These are phyloP conservation scores for Coemansia aciculifera DNA, from an alignment of 192 early-diverging fungal genomes.

Conservation along the genomic window DNA sequence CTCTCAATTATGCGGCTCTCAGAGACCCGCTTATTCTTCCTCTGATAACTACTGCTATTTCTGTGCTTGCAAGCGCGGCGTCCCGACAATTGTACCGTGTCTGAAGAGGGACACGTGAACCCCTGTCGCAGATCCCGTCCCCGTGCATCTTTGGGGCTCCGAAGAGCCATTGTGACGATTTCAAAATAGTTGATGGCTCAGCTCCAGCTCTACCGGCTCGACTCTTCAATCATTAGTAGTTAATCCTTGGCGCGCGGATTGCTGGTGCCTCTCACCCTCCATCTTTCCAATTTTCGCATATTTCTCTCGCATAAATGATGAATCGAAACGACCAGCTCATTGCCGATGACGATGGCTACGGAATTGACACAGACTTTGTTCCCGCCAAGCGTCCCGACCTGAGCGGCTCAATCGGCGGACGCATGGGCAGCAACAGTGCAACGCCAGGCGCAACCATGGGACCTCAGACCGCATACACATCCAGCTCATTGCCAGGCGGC, in stretches of 20 bases:
- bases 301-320: slow-evolving; percentile 12
- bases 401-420: slow-evolving; percentile 51
- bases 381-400: slow-evolving; percentile 40
- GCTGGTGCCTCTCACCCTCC: not conserved
- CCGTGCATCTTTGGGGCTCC: not conserved
- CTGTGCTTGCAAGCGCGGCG: not conserved
- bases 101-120: not conserved
- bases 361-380: slow-evolving; percentile 34
- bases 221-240: not conserved
- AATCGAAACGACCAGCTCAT: slow-evolving; percentile 48
- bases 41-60: not conserved
- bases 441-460: slow-evolving; percentile 21
- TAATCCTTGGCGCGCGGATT: not conserved
- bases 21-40: not conserved
- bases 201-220: not conserved
- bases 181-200: not conserved
- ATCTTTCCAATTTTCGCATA: not conserved
- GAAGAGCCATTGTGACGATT: not conserved
- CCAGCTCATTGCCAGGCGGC: slow-evolving; percentile 47
- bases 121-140: not conserved
- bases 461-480: slow-evolving; percentile 38
- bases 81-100: slow-evolving; percentile 6
- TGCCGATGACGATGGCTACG: slow-evolving; percentile 50
- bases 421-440: slow-evolving; percentile 15
- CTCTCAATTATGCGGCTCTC: not conserved